Base-by-base conservation (phyloP, 441 rosid genomes). In the Gossypium schwendimanii region DNA sequence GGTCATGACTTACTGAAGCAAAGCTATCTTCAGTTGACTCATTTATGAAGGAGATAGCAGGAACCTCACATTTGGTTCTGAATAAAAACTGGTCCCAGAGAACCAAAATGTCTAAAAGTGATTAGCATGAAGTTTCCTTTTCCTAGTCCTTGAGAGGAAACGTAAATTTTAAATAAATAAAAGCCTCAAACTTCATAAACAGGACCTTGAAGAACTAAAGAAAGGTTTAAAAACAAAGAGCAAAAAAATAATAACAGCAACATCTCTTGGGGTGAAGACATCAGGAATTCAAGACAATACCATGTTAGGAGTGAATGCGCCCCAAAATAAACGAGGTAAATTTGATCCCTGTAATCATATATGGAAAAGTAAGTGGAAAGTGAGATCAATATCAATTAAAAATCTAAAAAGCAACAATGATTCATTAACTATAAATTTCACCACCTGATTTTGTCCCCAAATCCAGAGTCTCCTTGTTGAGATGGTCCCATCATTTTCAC, bases 401-500 rank as follows among this genome's bases (percentile, higher is more conserved):
- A 70, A 57, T 39, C 57, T 18, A 17, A 41, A 66, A 31, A 63
- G 12, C 52, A 20, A 41, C 66, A n/a, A 11, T 15, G 11, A 15
- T 36, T 69, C 18, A 24, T 62, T n/a, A 18, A 68, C 28, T 28
- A 26, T 12, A 79, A 72, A 67, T 33, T 41, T 4, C 0, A 3
- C 3, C 64, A 91, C 99, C 91, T 92, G 99, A 83, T 95, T 93
- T 87, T 95, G 99, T 15, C 98, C 99, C 97, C 98, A 95, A 84
- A 95, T 88, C 97, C 99, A 93, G 54, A 95, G 97, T 73, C 99
- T 89, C 26, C 92, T 80, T 0, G 52, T 77, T 49, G 93, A 87
- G 64, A 85, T 74, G 70, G 87, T 83, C 73, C 89, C 96, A 72
- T 90, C 95, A 79, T 88, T 93, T 59, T 87, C 85, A 73, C 86